Conservation (phyloP, 2,329 filamentous ascomycete species). For the Septoria linicola region DNA sequence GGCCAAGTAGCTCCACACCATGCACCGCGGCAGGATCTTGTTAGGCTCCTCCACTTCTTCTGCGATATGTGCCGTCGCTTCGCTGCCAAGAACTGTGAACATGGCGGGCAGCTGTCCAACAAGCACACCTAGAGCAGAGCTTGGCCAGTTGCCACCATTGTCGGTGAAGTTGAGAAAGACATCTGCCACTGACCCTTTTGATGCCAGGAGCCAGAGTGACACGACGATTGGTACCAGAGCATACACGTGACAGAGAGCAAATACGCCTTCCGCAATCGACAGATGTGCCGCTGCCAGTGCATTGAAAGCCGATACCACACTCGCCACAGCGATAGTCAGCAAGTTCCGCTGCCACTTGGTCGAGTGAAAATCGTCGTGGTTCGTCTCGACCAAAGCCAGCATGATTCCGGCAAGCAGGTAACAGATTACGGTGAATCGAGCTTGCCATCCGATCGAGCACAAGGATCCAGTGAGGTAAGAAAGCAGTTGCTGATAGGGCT, state of each 20-base stretch:
- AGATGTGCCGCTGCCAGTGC: conserved; percentile 33
- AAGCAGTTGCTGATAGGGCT: conserved; percentile 42
- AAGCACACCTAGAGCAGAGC: conserved; percentile 40
- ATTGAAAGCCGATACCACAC: conserved; percentile 31
- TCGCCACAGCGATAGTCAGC: conserved; percentile 28
- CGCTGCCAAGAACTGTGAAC: conserved; percentile 34
- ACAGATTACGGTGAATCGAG: conserved; percentile 44
- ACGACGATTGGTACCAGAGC: conserved; percentile 37
- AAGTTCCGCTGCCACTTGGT: conserved; percentile 30
- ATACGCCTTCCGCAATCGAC: conserved; percentile 34
- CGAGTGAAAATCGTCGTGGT: conserved; percentile 31
- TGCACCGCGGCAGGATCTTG: conserved; percentile 43
- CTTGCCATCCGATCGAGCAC: conserved; percentile 44
- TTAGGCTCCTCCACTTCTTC: conserved; percentile 47
- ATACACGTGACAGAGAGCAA: conserved; percentile 36
- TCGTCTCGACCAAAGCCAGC: conserved; percentile 47
- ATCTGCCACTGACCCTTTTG: conserved; percentile 20
- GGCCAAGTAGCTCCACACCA: conserved; percentile 43
- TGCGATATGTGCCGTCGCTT: conserved; percentile 45
- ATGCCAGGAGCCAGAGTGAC: conserved; percentile 31
- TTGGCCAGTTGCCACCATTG: conserved; percentile 43
- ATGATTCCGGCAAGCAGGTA: conserved; percentile 49
- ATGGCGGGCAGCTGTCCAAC: conserved; percentile 40
- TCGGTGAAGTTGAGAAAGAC: conserved; percentile 40
- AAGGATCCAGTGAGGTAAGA: conserved; percentile 46